phyloP scores from a whole-genome alignment of 2,329 filamentous ascomycete species.

The Penicillium polonicum region DNA sequence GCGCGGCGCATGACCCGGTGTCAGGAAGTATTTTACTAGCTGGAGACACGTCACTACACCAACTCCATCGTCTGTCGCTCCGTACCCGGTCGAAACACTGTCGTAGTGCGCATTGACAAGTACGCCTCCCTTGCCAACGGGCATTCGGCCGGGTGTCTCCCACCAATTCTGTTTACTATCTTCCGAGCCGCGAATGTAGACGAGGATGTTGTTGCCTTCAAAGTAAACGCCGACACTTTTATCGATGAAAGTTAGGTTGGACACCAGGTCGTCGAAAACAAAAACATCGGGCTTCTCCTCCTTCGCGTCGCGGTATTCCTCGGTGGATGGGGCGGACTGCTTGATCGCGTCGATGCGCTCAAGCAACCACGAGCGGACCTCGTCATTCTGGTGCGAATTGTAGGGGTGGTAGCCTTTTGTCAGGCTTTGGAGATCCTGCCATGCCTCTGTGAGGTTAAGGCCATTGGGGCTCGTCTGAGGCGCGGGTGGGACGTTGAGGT shows the following conservation, averaged over 20 bases:
- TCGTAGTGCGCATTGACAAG: slow-evolving; percentile 95
- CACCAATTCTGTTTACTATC: slow-evolving; percentile 75
- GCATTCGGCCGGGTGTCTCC: slow-evolving; percentile 52
- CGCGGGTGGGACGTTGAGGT: slow-evolving; percentile 70
- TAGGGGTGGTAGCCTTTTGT: slow-evolving; percentile 80
- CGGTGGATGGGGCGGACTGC: slow-evolving; percentile 52
- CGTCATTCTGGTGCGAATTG: slow-evolving; percentile 80
- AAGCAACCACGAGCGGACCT: slow-evolving; percentile 74
- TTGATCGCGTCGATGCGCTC: slow-evolving; percentile 69
- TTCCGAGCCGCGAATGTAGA: slow-evolving; percentile 81
- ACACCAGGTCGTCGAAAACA: slow-evolving; percentile 74
- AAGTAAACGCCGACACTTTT: slow-evolving; percentile 68
- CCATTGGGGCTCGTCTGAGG: slow-evolving; percentile 61
- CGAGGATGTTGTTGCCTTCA: slow-evolving; percentile 86
- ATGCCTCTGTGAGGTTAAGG: slow-evolving; percentile 80
- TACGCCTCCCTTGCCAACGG: slow-evolving; percentile 68
- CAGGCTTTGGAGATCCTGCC: slow-evolving; percentile 75
- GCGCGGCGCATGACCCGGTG: slow-evolving; percentile 67
- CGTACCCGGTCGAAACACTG: slow-evolving; percentile 86
- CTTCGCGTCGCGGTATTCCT: slow-evolving; percentile 17
- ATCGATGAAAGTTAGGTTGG: slow-evolving; percentile 72
- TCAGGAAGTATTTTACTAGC: slow-evolving; percentile 81
- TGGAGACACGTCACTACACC: slow-evolving; percentile 85
- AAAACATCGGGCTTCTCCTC: slow-evolving; percentile 44
- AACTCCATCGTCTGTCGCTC: slow-evolving; percentile 91